Base-by-base conservation (phyloP, 257 asterid species). In the Lycium barbarum region DNA sequence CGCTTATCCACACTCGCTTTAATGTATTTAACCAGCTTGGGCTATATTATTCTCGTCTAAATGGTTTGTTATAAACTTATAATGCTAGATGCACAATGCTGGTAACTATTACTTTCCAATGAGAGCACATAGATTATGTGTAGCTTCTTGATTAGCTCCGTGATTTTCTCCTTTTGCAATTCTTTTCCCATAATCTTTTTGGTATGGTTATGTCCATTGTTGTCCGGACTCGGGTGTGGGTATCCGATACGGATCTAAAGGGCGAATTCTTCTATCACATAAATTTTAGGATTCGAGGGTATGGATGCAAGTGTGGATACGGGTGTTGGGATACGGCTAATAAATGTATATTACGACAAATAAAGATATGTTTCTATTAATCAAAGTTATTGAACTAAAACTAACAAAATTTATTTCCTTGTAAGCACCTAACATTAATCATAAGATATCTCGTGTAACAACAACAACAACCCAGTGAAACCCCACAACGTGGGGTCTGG, bases 101-200 rank as follows among this genome's bases (percentile, higher is more conserved):
- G 45, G 47, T 76, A 22, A 13, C 62, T 76, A 20, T 22, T 74
- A 73, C 45, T 76, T 76, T 76, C 22, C 62, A 51, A 13, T 74
- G 45, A 51, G 62, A 22, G 63, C 63, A 22, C 62, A 22, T 74
- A 22, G 62, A 49, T 62, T 51, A 22, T 51, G 62, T 51, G 14
- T 49, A 2, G 45, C 81, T 74, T 74, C 81, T 74, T 74, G 81
- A 74, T 74, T 13, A 74, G 62, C 45, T 74, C 45, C 22, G 0
- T 73, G 15, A 73, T 53, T 74, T 74, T 51, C 61, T 20, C 61
- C 61, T 74, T 47, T 47, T 20, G 33, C 43, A 73, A 73, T 73
- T 73, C 38, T 73, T 11, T 47, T 33, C 47, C 81, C 81, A 73
- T 40, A 73, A 47, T 47, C 11, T 47, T 73, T 47, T 47, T 73